Evolutionary conservation across 2,329 filamentous ascomycete genomes (phyloP), one percentile per base, ranked within the genome.

Genomic region (Ascochyta pisi): DNA sequence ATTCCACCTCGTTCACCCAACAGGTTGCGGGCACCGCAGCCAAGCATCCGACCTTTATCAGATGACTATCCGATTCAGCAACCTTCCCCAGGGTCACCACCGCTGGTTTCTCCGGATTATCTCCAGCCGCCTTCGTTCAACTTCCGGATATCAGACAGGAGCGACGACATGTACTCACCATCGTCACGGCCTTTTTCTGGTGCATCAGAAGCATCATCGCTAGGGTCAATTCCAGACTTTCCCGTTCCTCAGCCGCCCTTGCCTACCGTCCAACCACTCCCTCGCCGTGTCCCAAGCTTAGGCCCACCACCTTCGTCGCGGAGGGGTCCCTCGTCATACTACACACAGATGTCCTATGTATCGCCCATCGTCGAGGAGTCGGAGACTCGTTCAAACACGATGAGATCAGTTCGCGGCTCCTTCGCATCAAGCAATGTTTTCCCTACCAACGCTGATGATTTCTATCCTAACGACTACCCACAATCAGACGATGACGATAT

Each of bases 351-450:
- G 49, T 79, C 77, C 0, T 78, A 78, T 24, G 80, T 82, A 24
- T 77, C 79, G 29, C 80, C 80, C 2, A 82, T 82, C 45, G 75
- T 70, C 3, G 80, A 82, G 66, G 80, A 82, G 59, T 73, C 77
- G 6, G 79, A 82, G 50, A 75, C 73, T 31, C 70, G 81, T 47
- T 76, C 77, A 3, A 74, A 80, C 46, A 76, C 71, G n/a, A 69
- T 75, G 29, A 69, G 69, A 38, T 78, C 76, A 12, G 72, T 73
- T 31, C 73, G 73, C 48, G 75, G 73, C 12, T 81, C 79, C 1
- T 81, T 76, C 53, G 79, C 79, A 16, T 82, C 80, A 23, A 82
- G 79, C 59, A 81, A 78, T 57, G 79, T 79, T 0, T 81, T 82
- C 35, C 79, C 80, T 0, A 73, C 75, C 24, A 67, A 76, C 37